A percentile compares a stretch with the other conserved stretches of the same genome.
phyloP scores from a whole-genome alignment of 495 filamentous ascomycete species.

The Talaromyces thailandensis region DNA sequence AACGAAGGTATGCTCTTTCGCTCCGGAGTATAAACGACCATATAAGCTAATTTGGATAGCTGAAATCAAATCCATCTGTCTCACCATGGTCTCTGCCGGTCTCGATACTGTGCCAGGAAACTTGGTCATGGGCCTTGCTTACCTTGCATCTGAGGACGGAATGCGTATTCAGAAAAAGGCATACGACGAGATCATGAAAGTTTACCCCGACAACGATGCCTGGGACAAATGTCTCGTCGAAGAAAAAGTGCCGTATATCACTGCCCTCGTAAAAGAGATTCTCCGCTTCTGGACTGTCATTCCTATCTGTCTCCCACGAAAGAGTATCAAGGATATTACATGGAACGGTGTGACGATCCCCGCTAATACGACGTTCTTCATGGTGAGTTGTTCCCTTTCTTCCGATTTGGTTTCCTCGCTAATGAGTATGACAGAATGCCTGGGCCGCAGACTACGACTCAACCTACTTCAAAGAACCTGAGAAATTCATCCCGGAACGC shows the following conservation, averaged over 20 bases:
- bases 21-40: no score
- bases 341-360: slow-evolving; percentile 53
- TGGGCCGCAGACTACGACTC: slow-evolving; percentile 63
- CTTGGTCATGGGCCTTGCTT: slow-evolving; percentile 63
- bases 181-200: slow-evolving; percentile 52
- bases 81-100: slow-evolving; percentile 68
- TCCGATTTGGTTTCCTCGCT: not conserved
- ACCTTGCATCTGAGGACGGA: slow-evolving; percentile 52
- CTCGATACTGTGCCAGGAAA: slow-evolving; percentile 64
- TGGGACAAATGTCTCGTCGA: slow-evolving; percentile 58
- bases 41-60: slow-evolving; percentile 20
- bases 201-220: slow-evolving; percentile 55
- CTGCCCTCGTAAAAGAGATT: slow-evolving; percentile 60
- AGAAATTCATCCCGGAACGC: slow-evolving; percentile 53
- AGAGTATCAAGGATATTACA: slow-evolving; percentile 53
- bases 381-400: slow-evolving; percentile 29
- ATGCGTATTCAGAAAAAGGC: slow-evolving; percentile 56
- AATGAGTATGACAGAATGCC: slow-evolving; percentile 39
- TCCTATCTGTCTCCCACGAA: slow-evolving; percentile 59
- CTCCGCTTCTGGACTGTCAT: slow-evolving; percentile 69
- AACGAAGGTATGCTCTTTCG: slow-evolving; percentile 41
- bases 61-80: slow-evolving; percentile 63
- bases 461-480: slow-evolving; percentile 51
- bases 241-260: slow-evolving; percentile 63
- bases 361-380: slow-evolving; percentile 57